These are phyloP conservation scores for Epipyxis sp. DNA, from an alignment of 108 stramenopile genomes.

Conservation along the genomic window DNA sequence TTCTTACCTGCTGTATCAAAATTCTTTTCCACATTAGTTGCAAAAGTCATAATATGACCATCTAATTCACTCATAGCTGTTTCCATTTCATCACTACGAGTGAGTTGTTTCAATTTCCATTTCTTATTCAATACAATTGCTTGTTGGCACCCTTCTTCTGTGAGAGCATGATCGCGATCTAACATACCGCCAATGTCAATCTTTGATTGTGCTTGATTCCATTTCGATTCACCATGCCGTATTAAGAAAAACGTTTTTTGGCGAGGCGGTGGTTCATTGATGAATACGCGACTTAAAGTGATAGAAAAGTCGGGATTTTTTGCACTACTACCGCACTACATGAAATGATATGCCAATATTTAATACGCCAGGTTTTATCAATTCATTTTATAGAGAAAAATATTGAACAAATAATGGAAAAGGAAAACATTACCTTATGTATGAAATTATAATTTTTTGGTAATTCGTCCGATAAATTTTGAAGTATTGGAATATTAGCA, in stretches of 20 bases:
- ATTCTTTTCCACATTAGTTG: no score
- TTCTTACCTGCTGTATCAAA: no score
- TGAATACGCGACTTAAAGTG: not conserved
- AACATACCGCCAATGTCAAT: slow-evolving; percentile 8
- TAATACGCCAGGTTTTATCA: not conserved
- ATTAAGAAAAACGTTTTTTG: not conserved
- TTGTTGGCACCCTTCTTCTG: not conserved
- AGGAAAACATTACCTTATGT: not conserved
- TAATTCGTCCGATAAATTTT: not conserved
- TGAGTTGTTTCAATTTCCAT: not conserved
- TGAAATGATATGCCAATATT: not conserved
- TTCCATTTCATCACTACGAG: no score
- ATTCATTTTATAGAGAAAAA: not conserved
- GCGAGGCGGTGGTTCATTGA: not conserved
- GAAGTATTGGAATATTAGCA: not conserved
- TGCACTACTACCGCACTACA: not conserved
- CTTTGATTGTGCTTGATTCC: slow-evolving; percentile 18
- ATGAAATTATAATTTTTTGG: not conserved
- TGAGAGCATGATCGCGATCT: slow-evolving; percentile 3
- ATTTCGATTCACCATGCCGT: slow-evolving; percentile 14
- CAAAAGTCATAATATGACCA: no score
- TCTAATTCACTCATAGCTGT: no score
- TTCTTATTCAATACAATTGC: not conserved
- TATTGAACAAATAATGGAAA: not conserved
- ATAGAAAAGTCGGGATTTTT: not conserved